phyloP scores from a whole-genome alignment of 202 grass and related monocot species.

The Sporobolus alterniflorus region DNA sequence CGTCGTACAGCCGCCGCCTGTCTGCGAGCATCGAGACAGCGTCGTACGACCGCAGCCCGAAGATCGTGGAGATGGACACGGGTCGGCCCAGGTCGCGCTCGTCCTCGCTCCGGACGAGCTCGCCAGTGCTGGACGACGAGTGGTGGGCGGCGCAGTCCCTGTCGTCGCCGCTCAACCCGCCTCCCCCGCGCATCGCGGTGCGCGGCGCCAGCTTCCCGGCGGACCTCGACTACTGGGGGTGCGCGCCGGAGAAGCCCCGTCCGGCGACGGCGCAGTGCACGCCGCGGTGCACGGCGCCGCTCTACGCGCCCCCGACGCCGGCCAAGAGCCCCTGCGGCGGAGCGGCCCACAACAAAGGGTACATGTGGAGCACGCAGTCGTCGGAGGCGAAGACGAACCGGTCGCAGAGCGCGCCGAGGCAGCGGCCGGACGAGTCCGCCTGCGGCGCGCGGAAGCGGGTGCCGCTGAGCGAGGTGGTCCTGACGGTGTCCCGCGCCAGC shows the following conservation, averaged over 20 bases:
- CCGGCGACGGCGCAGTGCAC: slow-evolving; percentile 89
- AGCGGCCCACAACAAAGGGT: not conserved
- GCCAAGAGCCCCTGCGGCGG: slow-evolving; percentile 57
- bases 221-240: slow-evolving; percentile 53
- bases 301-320: slow-evolving; percentile 57
- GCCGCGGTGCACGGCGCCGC: slow-evolving; percentile 46
- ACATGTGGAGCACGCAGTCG: slow-evolving; percentile 93
- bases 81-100: slow-evolving; percentile 65
- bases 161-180: slow-evolving; percentile 51
- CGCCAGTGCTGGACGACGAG: slow-evolving; percentile 34
- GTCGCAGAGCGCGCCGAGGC: slow-evolving; percentile 96
- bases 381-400: slow-evolving; percentile 77
- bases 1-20: slow-evolving; percentile 76
- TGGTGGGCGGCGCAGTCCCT: slow-evolving; percentile 39
- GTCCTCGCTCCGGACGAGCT: slow-evolving; percentile 65
- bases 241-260: slow-evolving; percentile 54
- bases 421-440: slow-evolving; percentile 54
- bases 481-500: slow-evolving; percentile 62
- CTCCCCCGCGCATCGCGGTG: slow-evolving; percentile 54
- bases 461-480: slow-evolving; percentile 85
- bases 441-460: slow-evolving; percentile 55
- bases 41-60: slow-evolving; percentile 81
- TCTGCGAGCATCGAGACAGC: slow-evolving; percentile 79
- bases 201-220: too few species aligned
- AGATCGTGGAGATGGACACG: slow-evolving; percentile 97